Evolutionary conservation across 2,329 filamentous ascomycete genomes (phyloP), one percentile per base, ranked within the genome.

Genomic region (Emmonsia crescens): DNA sequence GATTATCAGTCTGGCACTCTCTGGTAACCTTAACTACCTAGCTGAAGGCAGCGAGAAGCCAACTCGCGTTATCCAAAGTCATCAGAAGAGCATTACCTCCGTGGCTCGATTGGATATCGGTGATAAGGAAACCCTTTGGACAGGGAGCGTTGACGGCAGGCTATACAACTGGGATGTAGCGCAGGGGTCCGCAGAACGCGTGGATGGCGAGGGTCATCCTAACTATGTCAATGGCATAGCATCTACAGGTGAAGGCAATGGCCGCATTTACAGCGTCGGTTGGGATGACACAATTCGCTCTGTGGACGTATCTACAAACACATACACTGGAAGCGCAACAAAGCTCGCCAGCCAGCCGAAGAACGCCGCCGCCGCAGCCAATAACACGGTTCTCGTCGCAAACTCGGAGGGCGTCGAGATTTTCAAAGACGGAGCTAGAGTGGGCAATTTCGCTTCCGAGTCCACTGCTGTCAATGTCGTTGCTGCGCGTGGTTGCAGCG

Each of bases 211-310:
- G 66, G 80, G 84, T 3, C 94, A 96, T 74, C 88, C 88, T 8
- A 95, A 93, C 73, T 92, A 95, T 73, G 85, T 97, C 59, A 85
- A 86, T 3, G 89, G 89, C 58, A 87, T 99, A 65, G 79, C 87
- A 2, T 78, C 84, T 0, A 78, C 79, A 8, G 72, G 79, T 1
- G 72, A 77, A 59, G 83, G 73, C 8, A 68, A 70, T 54, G 75
- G 85, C 40, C 82, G 85, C 66, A 84, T 91, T n/a, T 92, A 89
- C 77, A 93, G 87, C 69, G 89, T 93, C 60, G 92, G 87, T 65
- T 99, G 93, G 94, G 94, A 99, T 71, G 94, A 99, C 73, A 91
- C 87, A 0, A 80, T 97, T 42, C 87, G 91, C 64, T 87, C 84
- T 51, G 82, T 95, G 42, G 91, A 96, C 66, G 82, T 88, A 62